These are phyloP conservation scores for Retiboletus fuscus DNA, from an alignment of 1,284 basidiomycete genomes.

Conservation along the genomic window DNA sequence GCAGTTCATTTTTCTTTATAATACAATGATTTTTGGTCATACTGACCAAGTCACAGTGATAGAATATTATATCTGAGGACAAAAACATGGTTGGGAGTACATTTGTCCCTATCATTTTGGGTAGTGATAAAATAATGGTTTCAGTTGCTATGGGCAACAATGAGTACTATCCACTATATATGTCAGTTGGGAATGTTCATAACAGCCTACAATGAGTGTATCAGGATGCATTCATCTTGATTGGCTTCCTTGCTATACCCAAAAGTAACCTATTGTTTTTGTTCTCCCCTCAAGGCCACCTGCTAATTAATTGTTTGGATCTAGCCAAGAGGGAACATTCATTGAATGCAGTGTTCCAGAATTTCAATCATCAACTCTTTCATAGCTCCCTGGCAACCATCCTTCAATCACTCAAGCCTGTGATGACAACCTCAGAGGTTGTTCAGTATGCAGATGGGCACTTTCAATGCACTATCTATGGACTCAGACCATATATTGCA, in stretches of 20 bases:
- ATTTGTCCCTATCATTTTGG: slow-evolving; percentile 50
- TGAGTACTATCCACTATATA: slow-evolving; percentile 49
- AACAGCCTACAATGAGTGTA: slow-evolving; percentile 48
- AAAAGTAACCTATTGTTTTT: slow-evolving; percentile 23
- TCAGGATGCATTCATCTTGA: slow-evolving; percentile 31
- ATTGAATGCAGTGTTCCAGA: neutral
- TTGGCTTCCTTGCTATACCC: slow-evolving; percentile 47
- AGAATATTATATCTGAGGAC: slow-evolving; percentile 38
- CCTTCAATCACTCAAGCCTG: neutral
- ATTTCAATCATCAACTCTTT: neutral
- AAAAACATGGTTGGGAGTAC: slow-evolving; percentile 43
- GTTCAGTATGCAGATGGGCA: slow-evolving; percentile 1
- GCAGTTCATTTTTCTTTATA: slow-evolving; percentile 35
- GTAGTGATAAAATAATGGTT: slow-evolving; percentile 54
- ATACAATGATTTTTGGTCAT: neutral
- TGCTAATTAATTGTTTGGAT: no score
- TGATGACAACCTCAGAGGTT: neutral
- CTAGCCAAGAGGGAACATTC: slow-evolving; percentile 6
- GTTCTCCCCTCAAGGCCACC: neutral
- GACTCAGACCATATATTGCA: slow-evolving; percentile 12
- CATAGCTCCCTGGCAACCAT: neutral
- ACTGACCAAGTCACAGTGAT: neutral
- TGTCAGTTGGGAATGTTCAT: slow-evolving; percentile 47
- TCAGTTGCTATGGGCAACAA: slow-evolving; percentile 52
- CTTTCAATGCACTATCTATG: neutral